A percentile compares a stretch with the other conserved stretches of the same genome.
These are phyloP conservation scores for Lasiosphaeriaceae sp. DNA, from an alignment of 495 filamentous ascomycete genomes.

Conservation along the genomic window DNA sequence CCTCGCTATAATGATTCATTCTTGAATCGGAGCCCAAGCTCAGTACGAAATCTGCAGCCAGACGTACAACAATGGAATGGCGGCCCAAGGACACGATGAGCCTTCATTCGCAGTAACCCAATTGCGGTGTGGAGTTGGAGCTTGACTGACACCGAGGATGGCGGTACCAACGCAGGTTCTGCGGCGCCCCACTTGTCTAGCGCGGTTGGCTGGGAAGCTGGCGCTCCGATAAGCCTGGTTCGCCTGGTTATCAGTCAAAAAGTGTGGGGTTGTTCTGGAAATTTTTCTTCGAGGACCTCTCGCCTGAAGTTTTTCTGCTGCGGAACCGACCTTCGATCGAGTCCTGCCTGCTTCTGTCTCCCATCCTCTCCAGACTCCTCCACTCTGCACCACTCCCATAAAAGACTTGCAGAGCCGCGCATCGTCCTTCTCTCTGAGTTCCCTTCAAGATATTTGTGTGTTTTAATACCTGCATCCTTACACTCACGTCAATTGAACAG, in stretches of 20 bases:
- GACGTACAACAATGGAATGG: too few species aligned
- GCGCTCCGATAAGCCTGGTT: conserved; percentile 16
- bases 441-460: not conserved
- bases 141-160: too few species aligned
- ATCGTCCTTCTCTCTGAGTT: conserved; percentile 1
- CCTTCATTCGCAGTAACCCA: not conserved
- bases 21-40: too few species aligned
- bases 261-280: conserved; percentile 17
- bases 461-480: not conserved
- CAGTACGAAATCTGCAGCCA: too few species aligned
- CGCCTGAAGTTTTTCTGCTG: conserved; percentile 19
- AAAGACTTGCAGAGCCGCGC: not conserved
- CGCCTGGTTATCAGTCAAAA: conserved; percentile 15
- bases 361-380: not conserved
- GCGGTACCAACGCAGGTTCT: not conserved
- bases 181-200: not conserved
- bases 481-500: not conserved
- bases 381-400: not conserved
- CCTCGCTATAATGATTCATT: too few species aligned
- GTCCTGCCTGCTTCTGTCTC: conserved; percentile 2
- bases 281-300: conserved; percentile 16
- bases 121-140: too few species aligned
- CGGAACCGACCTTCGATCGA: conserved; percentile 7
- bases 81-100: too few species aligned
- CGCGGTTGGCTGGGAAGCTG: conserved; percentile 9